Base-by-base conservation (phyloP, 2,329 filamentous ascomycete species). In the Albophoma yamanashiensis region DNA sequence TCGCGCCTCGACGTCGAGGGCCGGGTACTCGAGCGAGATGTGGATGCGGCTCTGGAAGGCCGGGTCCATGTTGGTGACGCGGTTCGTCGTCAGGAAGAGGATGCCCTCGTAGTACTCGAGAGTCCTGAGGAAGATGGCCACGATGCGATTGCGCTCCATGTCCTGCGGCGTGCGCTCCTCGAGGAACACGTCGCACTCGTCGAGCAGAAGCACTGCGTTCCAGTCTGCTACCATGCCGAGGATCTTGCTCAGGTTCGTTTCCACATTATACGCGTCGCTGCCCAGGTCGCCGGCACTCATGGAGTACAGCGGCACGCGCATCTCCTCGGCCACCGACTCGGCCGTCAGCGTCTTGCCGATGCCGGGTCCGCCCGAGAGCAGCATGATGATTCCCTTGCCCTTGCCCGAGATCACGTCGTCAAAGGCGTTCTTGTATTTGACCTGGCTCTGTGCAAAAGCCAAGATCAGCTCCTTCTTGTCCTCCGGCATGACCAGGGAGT, bases 231-330 rank as follows among this genome's bases (percentile, higher is more conserved):
- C 88, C 62, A 92, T 86, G 68, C 89, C 86, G 62, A 92, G 65
- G 58, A 73, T 71, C 0, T 61, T 62, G 0, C 59, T 34, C 0
- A 91, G 78, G 65, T 86, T 85, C 14, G 75, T 75, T 70, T 91
- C 89, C 0, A 92, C 79, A 20, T 81, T 80, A 61, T 81, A 78
- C 0, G 86, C 81, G 59, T 87, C 82, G 1, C 84, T 84, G 36
- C 89, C 89, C 0, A 92, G 79, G 68, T 92, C 89, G 38, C 89
- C 89, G 0, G 87, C 87, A 62, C 75, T 76, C 56, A 83, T 74
- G 31, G 74, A 75, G 65, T 82, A 81, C 7, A 83, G 72, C 1
- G 80, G 82, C 45, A 76, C 74, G 53, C 72, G 71, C 62, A 78
- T 76, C 64, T 75, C 71, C 69, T 82, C 80, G 1, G 80, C 79